Base-by-base conservation (phyloP, 306 rosid genomes). In the Quercus bicolor region DNA sequence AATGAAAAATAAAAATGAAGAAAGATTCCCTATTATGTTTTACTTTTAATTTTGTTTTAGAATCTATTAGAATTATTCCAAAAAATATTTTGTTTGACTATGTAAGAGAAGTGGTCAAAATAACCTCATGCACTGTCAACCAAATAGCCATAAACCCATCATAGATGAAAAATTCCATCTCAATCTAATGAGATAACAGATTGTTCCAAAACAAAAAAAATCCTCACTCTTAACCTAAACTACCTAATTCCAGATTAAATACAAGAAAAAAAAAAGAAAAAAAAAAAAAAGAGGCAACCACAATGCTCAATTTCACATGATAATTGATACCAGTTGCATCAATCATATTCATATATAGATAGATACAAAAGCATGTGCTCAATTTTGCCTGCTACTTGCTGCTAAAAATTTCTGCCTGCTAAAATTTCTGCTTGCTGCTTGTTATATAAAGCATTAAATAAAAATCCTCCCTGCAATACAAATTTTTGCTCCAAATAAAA, bases 301-400 rank as follows among this genome's bases (percentile, higher is more conserved):
- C 90, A 59, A 74, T 86, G 85, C 84, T 90, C 85, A 84, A 78
- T 77, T 80, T 78, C 72, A 70, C 70, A 68, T 40, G 45, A 5
- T 40, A 5, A 82, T 45, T 29, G 33, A 29, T 29, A 29, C 4
- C 4, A 82, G 64, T 60, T 78, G 83, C 73, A 78, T 43, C 78
- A 79, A 78, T 79, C 73, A 79, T 79, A 69, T 85, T 83, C 81
- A 65, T 83, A 81, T 80, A 73, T 75, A 64, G 79, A 79, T 79
- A 76, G 87, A 79, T 89, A 81, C 94, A 91, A 84, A 72, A 80
- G 65, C 94, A 92, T 92, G 96, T 92, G 97, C 28, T 26, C 28
- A 26, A 26, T 26, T 26, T 1, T 26, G 28, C 28, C 28, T 26
- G 28, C 28, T 26, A 26, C 28, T 26, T 28, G 29, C 29, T 28